Percentiles rank a stretch among this genome's conserved stretches.
Conservation (phyloP, 495 filamentous ascomycete genomes). For the Neurospora sp. region DNA sequence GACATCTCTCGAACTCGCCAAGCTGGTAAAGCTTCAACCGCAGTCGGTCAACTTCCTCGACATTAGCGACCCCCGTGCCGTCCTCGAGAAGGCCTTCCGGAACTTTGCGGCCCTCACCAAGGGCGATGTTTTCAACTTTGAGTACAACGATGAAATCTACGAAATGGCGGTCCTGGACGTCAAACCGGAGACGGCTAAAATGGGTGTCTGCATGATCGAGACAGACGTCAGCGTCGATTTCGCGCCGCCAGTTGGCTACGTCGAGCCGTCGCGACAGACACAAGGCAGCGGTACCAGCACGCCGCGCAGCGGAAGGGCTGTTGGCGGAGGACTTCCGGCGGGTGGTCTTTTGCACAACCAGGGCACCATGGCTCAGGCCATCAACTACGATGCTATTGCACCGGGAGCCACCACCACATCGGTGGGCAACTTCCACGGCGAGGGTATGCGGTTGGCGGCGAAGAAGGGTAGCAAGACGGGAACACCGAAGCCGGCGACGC, state of each 20-base stretch:
- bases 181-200: conserved; percentile 67
- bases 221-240: conserved; percentile 95
- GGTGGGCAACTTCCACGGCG: conserved; percentile 67
- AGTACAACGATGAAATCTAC: conserved; percentile 88
- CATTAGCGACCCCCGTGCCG: conserved; percentile 95
- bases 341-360: conserved; percentile 70
- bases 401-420: conserved; percentile 58
- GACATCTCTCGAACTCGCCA: conserved; percentile 78
- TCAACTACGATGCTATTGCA: conserved; percentile 93
- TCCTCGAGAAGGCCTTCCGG: conserved; percentile 89
- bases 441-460: conserved; percentile 63
- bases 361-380: conserved; percentile 90
- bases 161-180: conserved; percentile 88
- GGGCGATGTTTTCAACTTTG: conserved; percentile 87
- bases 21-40: conserved; percentile 90
- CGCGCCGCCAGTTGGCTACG: conserved; percentile 84
- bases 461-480: conserved; percentile 73
- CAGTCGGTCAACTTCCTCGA: conserved; percentile 88
- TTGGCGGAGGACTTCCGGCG: conserved; percentile 39
- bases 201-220: conserved; percentile 84
- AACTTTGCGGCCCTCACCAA: conserved; percentile 89
- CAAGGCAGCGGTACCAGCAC: conserved; percentile 50
- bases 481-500: conserved; percentile 73
- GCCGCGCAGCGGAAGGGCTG: conserved; percentile 36
- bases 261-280: conserved; percentile 59